Conservation (phyloP, 78 protist species). For the Dictyostelium citrinum region DNA sequence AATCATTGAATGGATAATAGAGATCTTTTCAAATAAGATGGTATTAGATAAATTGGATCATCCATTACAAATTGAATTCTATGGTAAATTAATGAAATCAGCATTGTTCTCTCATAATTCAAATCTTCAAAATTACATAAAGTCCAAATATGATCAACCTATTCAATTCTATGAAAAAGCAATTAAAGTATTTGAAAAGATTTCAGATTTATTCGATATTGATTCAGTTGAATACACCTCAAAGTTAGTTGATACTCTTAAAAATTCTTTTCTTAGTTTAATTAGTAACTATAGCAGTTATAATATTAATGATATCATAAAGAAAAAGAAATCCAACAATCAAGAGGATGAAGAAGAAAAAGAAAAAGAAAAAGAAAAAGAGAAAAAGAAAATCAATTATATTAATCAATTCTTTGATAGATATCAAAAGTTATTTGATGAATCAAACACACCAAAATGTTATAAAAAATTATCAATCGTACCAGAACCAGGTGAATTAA, state of each 20-base stretch:
- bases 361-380: not conserved
- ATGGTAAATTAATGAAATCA: not conserved
- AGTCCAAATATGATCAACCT: not conserved
- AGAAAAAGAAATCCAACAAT: not conserved
- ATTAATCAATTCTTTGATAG: not conserved
- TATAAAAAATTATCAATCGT: conserved; percentile 3
- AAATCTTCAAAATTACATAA: not conserved
- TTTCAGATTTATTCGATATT: not conserved
- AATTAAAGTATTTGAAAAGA: not conserved
- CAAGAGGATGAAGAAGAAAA: not conserved
- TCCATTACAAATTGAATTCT: not conserved
- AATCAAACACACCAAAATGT: not conserved
- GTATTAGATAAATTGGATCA: not conserved
- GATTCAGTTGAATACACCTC: not conserved
- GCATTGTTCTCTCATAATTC: not conserved
- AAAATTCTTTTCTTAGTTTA: not conserved
- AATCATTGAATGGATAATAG: not conserved
- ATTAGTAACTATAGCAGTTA: not conserved
- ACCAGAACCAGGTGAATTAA: conserved; percentile 8
- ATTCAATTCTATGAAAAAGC: not conserved
- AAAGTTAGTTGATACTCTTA: not conserved
- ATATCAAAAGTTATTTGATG: not conserved
- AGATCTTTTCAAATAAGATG: not conserved
- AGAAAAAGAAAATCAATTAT: not conserved
- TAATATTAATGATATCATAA: not conserved